Base-by-base conservation (phyloP, 2,329 filamentous ascomycete species). In the Cladophialophora carrionii region DNA sequence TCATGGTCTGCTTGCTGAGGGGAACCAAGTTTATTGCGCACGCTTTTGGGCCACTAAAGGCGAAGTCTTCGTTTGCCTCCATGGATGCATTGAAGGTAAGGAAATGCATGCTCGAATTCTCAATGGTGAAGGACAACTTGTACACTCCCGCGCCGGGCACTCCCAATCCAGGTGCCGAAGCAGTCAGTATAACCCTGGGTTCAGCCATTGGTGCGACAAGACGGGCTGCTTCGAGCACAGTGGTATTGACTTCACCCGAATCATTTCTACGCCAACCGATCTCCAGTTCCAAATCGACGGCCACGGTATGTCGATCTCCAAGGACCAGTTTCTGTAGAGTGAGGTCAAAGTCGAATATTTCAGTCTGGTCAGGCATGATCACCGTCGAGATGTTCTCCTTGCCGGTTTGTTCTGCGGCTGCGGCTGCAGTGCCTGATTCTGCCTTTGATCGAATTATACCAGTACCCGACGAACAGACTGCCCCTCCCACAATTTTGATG, bases 71-170 rank as follows among this genome's bases (percentile, higher is more conserved):
- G 74, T 87, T 94, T 2, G 92, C 90, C 71, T 99, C 94, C 92
- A 99, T 96, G 29, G 84, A 87, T 56, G 98, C 78, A 32, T 91
- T 92, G 78, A 99, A 99, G 0, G 93, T 96, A 57, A 99, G 85
- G 78, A 96, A 96, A 76, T 99, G 95, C 75, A 88, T 90, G 0
- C 94, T 97, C 0, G 93, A 90, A 75, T 99, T 99, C 78, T 99
- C 95, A 63, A 99, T 87, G 3, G 87, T 91, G 74, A 90, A 90
- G 71, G 72, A 2, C 79, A 78, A 0, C 29, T 43, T 61, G 20
- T 62, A 37, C 26, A 56, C 57, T 14, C 22, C 60, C 7, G 53
- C 41, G 20, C 57, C 54, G 8, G 41, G 32, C 10, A 32, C 31
- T 29, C 37, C 34, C 4, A 58, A 12, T 37, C 26, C 17, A 20